Evolutionary conservation across 805 yeast species (phyloP).

Genomic region (Starmerella vaccinii): DNA sequence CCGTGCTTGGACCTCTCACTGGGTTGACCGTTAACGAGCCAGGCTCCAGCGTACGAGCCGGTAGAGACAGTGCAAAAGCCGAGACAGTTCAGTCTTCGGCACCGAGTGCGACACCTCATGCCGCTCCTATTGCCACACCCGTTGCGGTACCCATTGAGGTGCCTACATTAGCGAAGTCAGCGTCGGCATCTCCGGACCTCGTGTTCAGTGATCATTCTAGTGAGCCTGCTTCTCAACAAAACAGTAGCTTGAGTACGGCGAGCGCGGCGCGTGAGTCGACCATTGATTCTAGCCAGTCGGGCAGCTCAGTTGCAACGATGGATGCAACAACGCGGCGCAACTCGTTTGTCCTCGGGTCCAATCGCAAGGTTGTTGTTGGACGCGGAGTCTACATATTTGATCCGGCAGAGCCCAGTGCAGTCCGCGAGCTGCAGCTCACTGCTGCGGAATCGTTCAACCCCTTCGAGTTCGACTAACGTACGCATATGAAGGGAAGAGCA

Average conservation of each 20-base stretch:
- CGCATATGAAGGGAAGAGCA: no score
- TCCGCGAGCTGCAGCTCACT: constrained; percentile 5
- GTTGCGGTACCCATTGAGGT: no score
- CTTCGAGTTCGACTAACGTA: constrained; percentile 11
- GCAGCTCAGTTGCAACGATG: not conserved
- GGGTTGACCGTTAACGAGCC: not conserved
- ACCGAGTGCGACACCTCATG: not conserved
- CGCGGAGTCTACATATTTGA: constrained; percentile 25
- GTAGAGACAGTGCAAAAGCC: not conserved
- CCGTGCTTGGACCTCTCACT: not conserved
- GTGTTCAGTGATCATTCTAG: not conserved
- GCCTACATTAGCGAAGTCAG: not conserved
- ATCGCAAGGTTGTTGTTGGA: constrained; percentile 17
- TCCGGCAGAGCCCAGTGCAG: constrained; percentile 9
- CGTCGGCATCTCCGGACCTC: not conserved
- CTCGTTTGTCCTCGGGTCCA: constrained; percentile 7
- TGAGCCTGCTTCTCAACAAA: not conserved
- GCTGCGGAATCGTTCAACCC: constrained; percentile 23
- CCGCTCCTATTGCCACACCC: not conserved
- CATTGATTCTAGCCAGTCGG: not conserved
- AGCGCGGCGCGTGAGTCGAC: constrained; percentile 3
- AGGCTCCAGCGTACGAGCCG: no score
- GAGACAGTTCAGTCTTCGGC: not conserved
- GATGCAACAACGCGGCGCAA: not conserved
- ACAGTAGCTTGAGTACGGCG: not conserved